Conservation (phyloP, 306 rosid genomes). For the Ammopiptanthus mongolicus region DNA sequence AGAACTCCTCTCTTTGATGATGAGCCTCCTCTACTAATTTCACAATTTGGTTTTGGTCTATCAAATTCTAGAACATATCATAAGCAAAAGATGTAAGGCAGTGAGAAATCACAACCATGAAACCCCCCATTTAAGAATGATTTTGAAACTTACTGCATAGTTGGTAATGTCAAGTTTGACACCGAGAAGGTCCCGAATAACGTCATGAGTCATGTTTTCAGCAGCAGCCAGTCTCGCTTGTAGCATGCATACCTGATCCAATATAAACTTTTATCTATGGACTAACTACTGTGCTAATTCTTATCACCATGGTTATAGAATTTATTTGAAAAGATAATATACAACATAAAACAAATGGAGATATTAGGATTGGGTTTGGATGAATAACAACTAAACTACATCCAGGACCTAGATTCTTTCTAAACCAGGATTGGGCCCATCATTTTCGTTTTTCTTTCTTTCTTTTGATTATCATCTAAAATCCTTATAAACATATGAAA, state of each 20-base stretch:
- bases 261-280: conserved; percentile 1
- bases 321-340: background rate
- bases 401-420: background rate
- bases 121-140: conserved; percentile 4
- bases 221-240: conserved; percentile 87
- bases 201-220: conserved; percentile 98
- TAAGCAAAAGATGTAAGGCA: conserved; percentile 16
- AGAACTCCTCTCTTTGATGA: conserved; percentile 54
- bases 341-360: conserved; percentile 1
- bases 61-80: conserved; percentile 49
- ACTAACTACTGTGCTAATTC: background rate
- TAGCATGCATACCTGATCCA: conserved; percentile 65
- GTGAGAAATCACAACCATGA: conserved; percentile 25
- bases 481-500: conserved; percentile 1
- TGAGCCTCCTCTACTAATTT: conserved; percentile 69
- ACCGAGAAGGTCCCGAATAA: conserved; percentile 91
- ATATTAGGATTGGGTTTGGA: background rate
- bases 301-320: background rate
- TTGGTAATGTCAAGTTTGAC: conserved; percentile 84
- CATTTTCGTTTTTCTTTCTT: background rate
- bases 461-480: background rate
- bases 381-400: background rate
- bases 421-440: too few species aligned
- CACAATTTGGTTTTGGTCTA: conserved; percentile 70
- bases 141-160: conserved; percentile 65